A percentile compares a stretch with the other conserved stretches of the same genome.
phyloP scores from a whole-genome alignment of 306 rosid species.

The Ormosia emarginata region DNA sequence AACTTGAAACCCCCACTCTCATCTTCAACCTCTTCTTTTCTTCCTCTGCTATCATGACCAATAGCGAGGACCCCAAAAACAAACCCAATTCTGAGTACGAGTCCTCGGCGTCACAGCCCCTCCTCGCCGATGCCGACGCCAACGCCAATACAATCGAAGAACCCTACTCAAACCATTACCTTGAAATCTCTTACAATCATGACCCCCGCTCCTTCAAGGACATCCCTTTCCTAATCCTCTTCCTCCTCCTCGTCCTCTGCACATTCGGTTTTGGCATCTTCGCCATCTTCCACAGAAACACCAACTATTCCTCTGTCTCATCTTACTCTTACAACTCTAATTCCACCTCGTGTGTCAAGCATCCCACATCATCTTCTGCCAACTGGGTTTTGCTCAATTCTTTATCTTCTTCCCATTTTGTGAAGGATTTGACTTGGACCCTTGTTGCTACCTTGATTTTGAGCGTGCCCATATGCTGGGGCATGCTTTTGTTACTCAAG shows the following conservation, averaged over 20 bases:
- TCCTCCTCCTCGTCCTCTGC: slow-evolving; percentile 55
- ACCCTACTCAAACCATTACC: slow-evolving; percentile 56
- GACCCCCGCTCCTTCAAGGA: slow-evolving; percentile 69
- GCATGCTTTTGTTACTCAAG: slow-evolving; percentile 61
- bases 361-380: not conserved
- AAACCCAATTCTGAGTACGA: too few relatives aligned
- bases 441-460: slow-evolving; percentile 61
- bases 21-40: too few relatives aligned
- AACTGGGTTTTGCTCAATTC: slow-evolving; percentile 11
- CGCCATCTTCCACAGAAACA: slow-evolving; percentile 56
- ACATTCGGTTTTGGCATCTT: slow-evolving; percentile 79
- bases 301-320: slow-evolving; percentile 41
- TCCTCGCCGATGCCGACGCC: too few relatives aligned
- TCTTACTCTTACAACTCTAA: slow-evolving; percentile 49
- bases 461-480: slow-evolving; percentile 63
- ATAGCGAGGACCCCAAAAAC: too few relatives aligned
- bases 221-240: slow-evolving; percentile 65
- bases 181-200: slow-evolving; percentile 71
- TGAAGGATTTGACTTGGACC: slow-evolving; percentile 60
- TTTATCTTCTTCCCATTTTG: slow-evolving; percentile 36
- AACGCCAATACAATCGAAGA: slow-evolving; percentile 21
- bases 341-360: slow-evolving; percentile 52
- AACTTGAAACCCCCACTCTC: too few relatives aligned
- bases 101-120: too few relatives aligned
- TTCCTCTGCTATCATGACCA: too few relatives aligned